Evolutionary conservation across 345 rosid species (phyloP).

Genomic region (Alliaria petiolata): DNA sequence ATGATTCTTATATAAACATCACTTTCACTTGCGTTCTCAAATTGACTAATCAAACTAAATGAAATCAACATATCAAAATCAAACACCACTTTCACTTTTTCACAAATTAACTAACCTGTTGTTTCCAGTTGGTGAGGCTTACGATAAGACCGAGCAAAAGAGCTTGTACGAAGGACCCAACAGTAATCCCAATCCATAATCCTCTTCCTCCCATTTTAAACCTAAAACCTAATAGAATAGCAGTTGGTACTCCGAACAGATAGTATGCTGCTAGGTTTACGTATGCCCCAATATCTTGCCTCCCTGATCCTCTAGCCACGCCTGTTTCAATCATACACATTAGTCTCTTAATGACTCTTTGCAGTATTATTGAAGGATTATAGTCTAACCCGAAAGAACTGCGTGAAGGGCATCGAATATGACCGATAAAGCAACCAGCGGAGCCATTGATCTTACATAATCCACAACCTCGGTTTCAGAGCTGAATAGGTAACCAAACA

Average conservation of each 20-base stretch:
- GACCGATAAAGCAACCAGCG: constrained; percentile 22
- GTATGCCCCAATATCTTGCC: constrained; percentile 34
- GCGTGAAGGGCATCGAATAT: constrained; percentile 34
- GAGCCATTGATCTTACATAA: constrained; percentile 33
- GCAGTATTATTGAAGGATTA: neutral
- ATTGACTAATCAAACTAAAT: neutral
- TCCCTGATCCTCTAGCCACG: constrained; percentile 38
- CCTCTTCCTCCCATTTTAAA: constrained; percentile 32
- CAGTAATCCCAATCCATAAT: constrained; percentile 31
- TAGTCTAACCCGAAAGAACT: constrained; percentile 27
- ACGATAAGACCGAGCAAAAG: constrained; percentile 30
- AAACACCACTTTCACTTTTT: too few species aligned
- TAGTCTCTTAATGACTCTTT: neutral
- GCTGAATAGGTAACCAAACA: constrained; percentile 35
- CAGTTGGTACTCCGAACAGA: constrained; percentile 32
- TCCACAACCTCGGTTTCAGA: constrained; percentile 32
- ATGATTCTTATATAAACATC: neutral
- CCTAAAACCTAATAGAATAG: constrained; percentile 20
- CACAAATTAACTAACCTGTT: constrained; percentile 26
- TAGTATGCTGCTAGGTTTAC: constrained; percentile 35
- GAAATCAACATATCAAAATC: neutral
- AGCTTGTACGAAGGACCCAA: constrained; percentile 29
- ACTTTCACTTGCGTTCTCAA: neutral
- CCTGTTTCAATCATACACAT: constrained; percentile 13
- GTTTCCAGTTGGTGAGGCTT: constrained; percentile 30